Conservation (phyloP, 495 filamentous ascomycete species). For the Rhypophila decipiens region DNA sequence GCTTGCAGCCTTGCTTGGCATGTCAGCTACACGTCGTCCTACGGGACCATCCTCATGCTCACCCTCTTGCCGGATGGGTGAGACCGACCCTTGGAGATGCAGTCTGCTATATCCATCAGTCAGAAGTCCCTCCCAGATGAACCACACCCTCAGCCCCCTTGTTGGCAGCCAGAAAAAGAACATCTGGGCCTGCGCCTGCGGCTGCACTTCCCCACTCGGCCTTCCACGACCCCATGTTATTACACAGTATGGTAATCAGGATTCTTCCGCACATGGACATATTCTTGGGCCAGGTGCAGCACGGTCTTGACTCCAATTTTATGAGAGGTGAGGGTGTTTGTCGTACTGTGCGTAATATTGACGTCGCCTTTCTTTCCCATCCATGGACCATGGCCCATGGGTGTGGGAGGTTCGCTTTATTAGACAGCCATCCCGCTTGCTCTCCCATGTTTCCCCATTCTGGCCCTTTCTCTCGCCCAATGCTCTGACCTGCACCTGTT, state of each 20-base stretch:
- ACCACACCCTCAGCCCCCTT: constrained; percentile 6
- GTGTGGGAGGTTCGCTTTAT: constrained; percentile 1
- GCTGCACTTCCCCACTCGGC: neutral
- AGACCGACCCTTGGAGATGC: no score
- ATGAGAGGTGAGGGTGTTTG: no score
- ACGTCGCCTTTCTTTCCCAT: no score
- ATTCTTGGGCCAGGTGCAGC: no score
- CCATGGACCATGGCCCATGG: no score
- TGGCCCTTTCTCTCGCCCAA: constrained; percentile 1
- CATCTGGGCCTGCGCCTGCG: neutral
- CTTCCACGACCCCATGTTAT: neutral
- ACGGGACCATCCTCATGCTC: no score
- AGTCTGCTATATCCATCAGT: no score
- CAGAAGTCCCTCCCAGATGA: neutral
- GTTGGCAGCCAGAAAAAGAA: neutral
- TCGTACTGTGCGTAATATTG: no score
- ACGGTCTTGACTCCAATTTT: no score
- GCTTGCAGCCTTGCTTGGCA: neutral
- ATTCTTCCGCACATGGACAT: no score
- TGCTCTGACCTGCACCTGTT: neutral
- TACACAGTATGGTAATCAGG: neutral
- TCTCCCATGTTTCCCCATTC: neutral
- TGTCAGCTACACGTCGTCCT: constrained; percentile 1
- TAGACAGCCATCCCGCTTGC: neutral
- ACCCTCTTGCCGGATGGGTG: no score